Conservation (phyloP, 176 grass and related monocot species). For the Eragrostis nindensis region DNA sequence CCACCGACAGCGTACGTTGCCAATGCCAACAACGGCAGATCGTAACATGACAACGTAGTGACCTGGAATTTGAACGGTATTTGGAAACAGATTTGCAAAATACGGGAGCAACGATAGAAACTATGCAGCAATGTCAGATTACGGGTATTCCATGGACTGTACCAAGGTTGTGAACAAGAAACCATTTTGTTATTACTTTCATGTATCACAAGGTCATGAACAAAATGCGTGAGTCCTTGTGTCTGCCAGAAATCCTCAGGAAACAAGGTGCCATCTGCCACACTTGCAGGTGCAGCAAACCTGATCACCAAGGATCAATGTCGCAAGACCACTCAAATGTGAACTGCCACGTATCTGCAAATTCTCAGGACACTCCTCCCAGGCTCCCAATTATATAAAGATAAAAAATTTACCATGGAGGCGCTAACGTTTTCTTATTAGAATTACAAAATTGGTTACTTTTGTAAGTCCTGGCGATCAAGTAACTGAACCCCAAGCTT, state of each 20-base stretch:
- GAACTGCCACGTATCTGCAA: slow-evolving; percentile 17
- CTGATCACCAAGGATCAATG: slow-evolving; percentile 7
- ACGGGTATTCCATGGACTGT: neutral
- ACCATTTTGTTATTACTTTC: slow-evolving; percentile 28
- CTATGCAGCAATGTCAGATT: neutral
- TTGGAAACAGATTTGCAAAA: neutral
- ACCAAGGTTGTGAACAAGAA: neutral
- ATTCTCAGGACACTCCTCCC: slow-evolving; percentile 1
- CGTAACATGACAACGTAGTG: neutral
- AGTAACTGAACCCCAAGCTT: slow-evolving; percentile 19
- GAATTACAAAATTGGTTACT: slow-evolving; percentile 45
- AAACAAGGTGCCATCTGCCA: slow-evolving; percentile 3
- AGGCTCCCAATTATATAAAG: slow-evolving; percentile 2
- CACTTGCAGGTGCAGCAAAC: neutral
- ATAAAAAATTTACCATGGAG: neutral
- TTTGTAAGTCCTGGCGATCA: slow-evolving; percentile 32
- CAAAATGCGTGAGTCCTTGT: neutral
- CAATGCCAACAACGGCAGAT: neutral
- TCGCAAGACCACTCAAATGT: slow-evolving; percentile 23
- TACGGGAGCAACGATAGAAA: neutral
- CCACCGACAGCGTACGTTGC: neutral
- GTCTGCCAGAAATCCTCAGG: slow-evolving; percentile 24
- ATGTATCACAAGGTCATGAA: slow-evolving; percentile 16
- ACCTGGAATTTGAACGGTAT: neutral
- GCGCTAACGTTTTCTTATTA: slow-evolving; percentile 44